Conservation (phyloP, 108 stramenopile species). For the Bacterosira constricta region DNA sequence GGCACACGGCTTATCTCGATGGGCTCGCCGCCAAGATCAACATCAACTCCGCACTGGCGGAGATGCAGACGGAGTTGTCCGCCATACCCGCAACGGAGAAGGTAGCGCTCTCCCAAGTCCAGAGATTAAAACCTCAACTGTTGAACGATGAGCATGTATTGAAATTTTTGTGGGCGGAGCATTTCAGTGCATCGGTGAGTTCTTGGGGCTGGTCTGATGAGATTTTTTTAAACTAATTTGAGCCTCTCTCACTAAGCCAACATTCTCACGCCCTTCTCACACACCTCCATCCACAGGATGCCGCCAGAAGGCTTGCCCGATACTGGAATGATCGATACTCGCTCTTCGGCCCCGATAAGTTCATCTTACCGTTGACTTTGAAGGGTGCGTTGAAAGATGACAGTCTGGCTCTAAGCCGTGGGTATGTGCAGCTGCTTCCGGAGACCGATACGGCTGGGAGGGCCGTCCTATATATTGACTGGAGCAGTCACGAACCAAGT, state of each 20-base stretch:
- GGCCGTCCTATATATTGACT: slow-evolving; percentile 40
- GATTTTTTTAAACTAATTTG: neutral
- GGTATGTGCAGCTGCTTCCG: slow-evolving; percentile 38
- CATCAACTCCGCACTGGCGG: neutral
- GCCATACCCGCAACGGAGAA: slow-evolving; percentile 24
- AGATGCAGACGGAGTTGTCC: slow-evolving; percentile 13
- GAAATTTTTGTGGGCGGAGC: slow-evolving; percentile 29
- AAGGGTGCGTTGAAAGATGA: slow-evolving; percentile 46
- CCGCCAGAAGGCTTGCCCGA: slow-evolving; percentile 33
- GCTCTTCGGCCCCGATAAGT: slow-evolving; percentile 46
- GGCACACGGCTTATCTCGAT: neutral
- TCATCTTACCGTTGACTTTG: slow-evolving; percentile 33
- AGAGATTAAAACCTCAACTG: slow-evolving; percentile 22
- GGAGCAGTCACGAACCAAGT: slow-evolving; percentile 41
- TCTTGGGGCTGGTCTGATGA: neutral
- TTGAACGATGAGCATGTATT: slow-evolving; percentile 33
- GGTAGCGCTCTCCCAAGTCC: slow-evolving; percentile 14
- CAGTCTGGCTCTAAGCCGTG: slow-evolving; percentile 24
- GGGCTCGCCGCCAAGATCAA: neutral
- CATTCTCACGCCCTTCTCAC: neutral
- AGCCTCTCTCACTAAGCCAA: neutral
- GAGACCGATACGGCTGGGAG: slow-evolving; percentile 41
- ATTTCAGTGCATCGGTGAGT: slow-evolving; percentile 30
- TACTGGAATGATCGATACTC: slow-evolving; percentile 42
- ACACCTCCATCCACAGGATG: slow-evolving; percentile 2